Percentiles rank a stretch among this genome's conserved stretches.
phyloP scores from a whole-genome alignment of 73 alveolate species.

The Paramecium sexaurelia region DNA sequence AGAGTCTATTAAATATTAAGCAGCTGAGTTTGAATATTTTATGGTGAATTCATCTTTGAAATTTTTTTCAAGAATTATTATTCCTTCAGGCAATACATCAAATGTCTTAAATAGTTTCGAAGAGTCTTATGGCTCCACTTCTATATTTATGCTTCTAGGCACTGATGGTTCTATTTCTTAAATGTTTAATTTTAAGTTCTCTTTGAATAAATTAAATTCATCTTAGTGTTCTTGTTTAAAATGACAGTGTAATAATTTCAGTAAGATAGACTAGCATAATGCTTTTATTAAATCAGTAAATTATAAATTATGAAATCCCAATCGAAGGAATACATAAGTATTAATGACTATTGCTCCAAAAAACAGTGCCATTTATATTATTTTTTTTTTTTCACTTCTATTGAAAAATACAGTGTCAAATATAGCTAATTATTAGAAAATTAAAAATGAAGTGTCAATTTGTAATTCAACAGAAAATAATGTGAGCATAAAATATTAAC shows the following conservation, averaged over 20 bases:
- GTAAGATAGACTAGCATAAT: neutral
- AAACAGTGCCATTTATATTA: neutral
- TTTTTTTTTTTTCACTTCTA: neutral
- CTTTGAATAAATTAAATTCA: neutral
- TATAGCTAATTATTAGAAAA: neutral
- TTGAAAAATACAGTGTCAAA: neutral
- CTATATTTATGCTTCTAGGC: neutral
- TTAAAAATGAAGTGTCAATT: neutral
- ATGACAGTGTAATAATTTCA: neutral
- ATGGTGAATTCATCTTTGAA: neutral
- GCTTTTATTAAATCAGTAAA: neutral
- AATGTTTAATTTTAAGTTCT: neutral
- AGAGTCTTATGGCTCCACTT: neutral
- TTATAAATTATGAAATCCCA: neutral
- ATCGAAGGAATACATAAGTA: neutral
- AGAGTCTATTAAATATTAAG: neutral
- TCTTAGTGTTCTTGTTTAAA: neutral
- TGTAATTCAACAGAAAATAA: neutral
- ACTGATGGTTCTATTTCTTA: neutral
- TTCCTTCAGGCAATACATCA: slow-evolving; percentile 40
- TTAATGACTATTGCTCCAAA: neutral
- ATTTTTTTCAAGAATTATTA: neutral
- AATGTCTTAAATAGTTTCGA: neutral
- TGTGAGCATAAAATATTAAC: neutral
- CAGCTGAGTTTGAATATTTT: neutral